Percentiles rank a stretch among this genome's conserved stretches.
Evolutionary conservation across 257 asterid genomes (phyloP).

Genomic region (Rehmannia glutinosa): DNA sequence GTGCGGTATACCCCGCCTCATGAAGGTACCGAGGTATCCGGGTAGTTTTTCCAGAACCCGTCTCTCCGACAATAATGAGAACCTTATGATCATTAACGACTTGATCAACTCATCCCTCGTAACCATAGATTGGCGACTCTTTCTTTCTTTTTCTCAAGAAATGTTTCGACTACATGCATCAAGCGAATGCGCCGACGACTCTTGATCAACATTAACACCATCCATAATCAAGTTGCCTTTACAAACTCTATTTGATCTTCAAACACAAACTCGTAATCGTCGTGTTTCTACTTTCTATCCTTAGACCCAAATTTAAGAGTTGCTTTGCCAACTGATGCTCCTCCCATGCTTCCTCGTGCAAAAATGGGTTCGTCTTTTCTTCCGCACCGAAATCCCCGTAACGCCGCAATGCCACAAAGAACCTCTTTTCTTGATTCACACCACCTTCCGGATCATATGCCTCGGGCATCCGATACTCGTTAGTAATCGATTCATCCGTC

Average conservation of each 20-base stretch:
- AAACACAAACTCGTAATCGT: constrained; percentile 86
- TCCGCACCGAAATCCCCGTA: constrained; percentile 70
- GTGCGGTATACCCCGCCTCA: constrained; percentile 80
- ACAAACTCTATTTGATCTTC: constrained; percentile 96
- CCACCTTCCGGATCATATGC: constrained; percentile 50
- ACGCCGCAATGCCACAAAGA: constrained; percentile 45
- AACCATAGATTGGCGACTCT: no score
- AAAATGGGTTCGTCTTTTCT: constrained; percentile 96
- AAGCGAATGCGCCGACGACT: constrained; percentile 36
- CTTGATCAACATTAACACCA: constrained; percentile 80
- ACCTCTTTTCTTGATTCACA: constrained; percentile 45
- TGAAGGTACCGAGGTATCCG: constrained; percentile 96
- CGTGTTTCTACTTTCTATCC: constrained; percentile 49
- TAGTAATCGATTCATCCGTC: constrained; percentile 54
- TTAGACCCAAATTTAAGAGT: constrained; percentile 81
- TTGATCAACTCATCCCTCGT: no score
- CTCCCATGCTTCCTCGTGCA: constrained; percentile 99
- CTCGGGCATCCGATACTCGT: constrained; percentile 84
- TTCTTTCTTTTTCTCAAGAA: no score
- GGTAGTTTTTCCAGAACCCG: constrained; percentile 93
- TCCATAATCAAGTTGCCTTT: constrained; percentile 76
- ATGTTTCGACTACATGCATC: no score
- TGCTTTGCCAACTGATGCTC: constrained; percentile 97
- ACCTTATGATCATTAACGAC: no score
- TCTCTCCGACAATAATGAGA: constrained; percentile 94